Evolutionary conservation across 2,329 filamentous ascomycete species (phyloP), one percentile per base, ranked within the genome.

Genomic region (Penicillium psychrosexuale): DNA sequence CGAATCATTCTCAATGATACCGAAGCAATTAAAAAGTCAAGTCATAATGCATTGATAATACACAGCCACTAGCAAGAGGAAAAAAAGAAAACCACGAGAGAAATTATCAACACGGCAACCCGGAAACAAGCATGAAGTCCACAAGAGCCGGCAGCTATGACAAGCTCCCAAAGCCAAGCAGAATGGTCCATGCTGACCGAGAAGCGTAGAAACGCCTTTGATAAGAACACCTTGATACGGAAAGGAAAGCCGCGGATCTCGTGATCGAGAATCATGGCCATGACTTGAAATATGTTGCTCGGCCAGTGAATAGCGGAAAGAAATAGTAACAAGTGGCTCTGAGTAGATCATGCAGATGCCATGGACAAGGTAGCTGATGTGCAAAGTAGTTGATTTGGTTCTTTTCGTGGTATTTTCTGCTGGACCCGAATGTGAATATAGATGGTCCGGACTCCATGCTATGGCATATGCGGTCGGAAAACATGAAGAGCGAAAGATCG

Each of bases 1-100:
- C 15, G 30, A 24, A 24, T 8, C 7, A 36, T n/a, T 45, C 11
- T n/a, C 2, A 11, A 36, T 28, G 22, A 37, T 22, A 19, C 30
- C n/a, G 3, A 8, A 28, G 28, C 8, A n/a, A 24, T 13, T 30
- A 31, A 33, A 43, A 43, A 39, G n/a, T 51, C 39, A 51, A 45
- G 52, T 55, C 54, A 53, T 56, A 53, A 53, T 56, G 44, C 49
- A 53, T 53, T 56, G 49, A 53, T 47, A 44, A 47, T 47, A 56
- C 36, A 53, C 36, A 53, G 49, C 43, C 49, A 47, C 33, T 33
- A 56, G 54, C 44, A 56, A 52, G 43, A 34, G 22, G 13, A 34
- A 22, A 27, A 48, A 33, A 40, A 42, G n/a, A 43, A n/a, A 28
- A 15, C 11, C 45, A 40, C 22, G 28, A 33, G 28, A 27, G 47